Evolutionary conservation across 768 basidiomycete genomes (phyloP).

Genomic region (Xerocomellus chrysenteron): DNA sequence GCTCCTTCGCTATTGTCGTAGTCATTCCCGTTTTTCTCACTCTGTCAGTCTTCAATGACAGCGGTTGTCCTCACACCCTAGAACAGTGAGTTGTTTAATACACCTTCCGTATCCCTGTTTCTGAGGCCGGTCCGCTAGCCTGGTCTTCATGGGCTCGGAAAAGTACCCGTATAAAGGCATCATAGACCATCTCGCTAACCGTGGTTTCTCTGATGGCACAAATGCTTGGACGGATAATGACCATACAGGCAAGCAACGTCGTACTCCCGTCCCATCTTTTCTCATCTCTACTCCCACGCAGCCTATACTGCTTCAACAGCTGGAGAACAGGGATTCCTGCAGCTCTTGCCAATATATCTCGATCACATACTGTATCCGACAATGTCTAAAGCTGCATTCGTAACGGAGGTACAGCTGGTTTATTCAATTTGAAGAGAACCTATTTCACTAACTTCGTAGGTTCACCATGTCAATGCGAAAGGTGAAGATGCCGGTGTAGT

Average conservation of each 20-base stretch:
- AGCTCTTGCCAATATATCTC: constrained; percentile 83
- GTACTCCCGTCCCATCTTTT: not conserved
- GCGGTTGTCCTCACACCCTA: constrained; percentile 92
- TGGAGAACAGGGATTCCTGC: constrained; percentile 87
- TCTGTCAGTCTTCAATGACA: constrained; percentile 82
- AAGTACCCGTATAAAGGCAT: constrained; percentile 96
- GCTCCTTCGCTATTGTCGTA: constrained; percentile 16
- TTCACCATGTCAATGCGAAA: constrained; percentile 91
- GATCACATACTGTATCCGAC: constrained; percentile 98
- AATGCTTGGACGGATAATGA: constrained; percentile 98
- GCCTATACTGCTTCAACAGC: constrained; percentile 96
- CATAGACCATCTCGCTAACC: constrained; percentile 91
- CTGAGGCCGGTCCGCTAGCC: constrained; percentile 39
- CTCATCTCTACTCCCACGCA: constrained; percentile 3
- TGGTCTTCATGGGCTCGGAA: constrained; percentile 95
- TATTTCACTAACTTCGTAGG: constrained; percentile 43
- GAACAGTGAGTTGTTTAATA: constrained; percentile 69
- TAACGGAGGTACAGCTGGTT: constrained; percentile 50
- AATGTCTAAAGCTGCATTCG: constrained; percentile 80
- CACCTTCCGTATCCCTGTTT: not conserved
- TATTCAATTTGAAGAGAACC: not conserved
- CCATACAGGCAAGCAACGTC: constrained; percentile 53
- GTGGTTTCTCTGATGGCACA: constrained; percentile 87
- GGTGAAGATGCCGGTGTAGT: constrained; percentile 95
- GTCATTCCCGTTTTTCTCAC: not conserved